A percentile compares a stretch with the other conserved stretches of the same genome.
Conservation (phyloP, 345 rosid genomes). For the Boechera divaricarpa region DNA sequence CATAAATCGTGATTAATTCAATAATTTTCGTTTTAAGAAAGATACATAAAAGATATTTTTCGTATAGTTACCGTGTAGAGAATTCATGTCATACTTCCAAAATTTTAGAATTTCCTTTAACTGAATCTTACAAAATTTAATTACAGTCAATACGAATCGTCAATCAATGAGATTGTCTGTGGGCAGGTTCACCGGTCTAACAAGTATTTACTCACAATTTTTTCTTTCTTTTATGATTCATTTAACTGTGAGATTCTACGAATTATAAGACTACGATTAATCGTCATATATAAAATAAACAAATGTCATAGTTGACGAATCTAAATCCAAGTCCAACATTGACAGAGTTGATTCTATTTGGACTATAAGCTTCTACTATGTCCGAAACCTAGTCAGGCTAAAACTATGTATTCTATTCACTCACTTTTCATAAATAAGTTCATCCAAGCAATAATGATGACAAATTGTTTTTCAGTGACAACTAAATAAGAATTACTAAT, state of each 20-base stretch:
- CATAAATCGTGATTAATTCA: neutral
- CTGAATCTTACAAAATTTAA: neutral
- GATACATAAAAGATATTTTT: neutral
- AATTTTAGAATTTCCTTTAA: neutral
- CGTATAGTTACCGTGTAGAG: neutral
- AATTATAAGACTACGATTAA: neutral
- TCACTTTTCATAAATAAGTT: constrained; percentile 5
- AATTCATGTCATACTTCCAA: constrained; percentile 23
- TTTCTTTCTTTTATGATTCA: neutral
- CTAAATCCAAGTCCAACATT: neutral
- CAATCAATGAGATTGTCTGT: constrained; percentile 31
- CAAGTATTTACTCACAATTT: neutral
- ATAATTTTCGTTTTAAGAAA: neutral
- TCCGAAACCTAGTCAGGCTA: neutral
- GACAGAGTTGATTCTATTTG: neutral
- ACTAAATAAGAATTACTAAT: neutral
- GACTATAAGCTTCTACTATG: neutral
- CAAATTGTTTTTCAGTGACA: constrained; percentile 23
- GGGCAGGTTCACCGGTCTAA: constrained; percentile 27
- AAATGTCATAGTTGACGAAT: neutral
- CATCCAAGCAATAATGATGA: constrained; percentile 15
- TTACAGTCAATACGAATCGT: constrained; percentile 8
- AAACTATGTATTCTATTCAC: neutral
- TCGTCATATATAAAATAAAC: neutral
- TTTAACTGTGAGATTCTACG: neutral